Evolutionary conservation across 129 eudicot species (phyloP).

Genomic region (Helianthus tuberosus): DNA sequence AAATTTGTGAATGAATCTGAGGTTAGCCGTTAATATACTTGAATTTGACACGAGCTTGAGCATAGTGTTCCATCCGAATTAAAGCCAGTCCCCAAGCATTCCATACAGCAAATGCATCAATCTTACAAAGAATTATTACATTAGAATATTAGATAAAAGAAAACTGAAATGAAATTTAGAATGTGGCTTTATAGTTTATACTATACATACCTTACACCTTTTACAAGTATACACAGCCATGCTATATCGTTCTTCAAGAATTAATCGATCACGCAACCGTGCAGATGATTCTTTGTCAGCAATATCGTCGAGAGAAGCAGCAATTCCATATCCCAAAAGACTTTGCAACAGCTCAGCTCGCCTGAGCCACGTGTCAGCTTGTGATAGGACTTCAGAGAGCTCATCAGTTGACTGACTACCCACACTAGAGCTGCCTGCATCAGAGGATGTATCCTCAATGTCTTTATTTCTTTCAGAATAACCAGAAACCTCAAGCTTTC

Average conservation of each 20-base stretch:
- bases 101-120: slow-evolving; percentile 98
- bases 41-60: slow-evolving; percentile 98
- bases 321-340: slow-evolving; percentile 92
- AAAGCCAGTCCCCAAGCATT: slow-evolving; percentile 98
- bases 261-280: slow-evolving; percentile 83
- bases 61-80: slow-evolving; percentile 94
- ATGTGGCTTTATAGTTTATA: no score
- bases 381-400: slow-evolving; percentile 74
- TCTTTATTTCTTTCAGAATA: slow-evolving; percentile 73
- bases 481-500: slow-evolving; percentile 70
- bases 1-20: neutral
- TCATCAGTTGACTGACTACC: slow-evolving; percentile 89
- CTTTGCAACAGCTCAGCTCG: slow-evolving; percentile 97
- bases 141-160: no score
- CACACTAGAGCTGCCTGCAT: slow-evolving; percentile 89
- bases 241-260: slow-evolving; percentile 85
- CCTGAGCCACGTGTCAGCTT: slow-evolving; percentile 86
- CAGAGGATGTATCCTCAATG: slow-evolving; percentile 86
- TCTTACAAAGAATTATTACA: slow-evolving; percentile 34
- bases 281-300: slow-evolving; percentile 91
- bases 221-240: slow-evolving; percentile 98
- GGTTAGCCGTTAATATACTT: slow-evolving; percentile 52
- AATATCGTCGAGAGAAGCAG: slow-evolving; percentile 98
- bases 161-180: no score
- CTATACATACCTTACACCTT: slow-evolving; percentile 46